Evolutionary conservation across 163 green algal genomes (phyloP), one percentile per base, ranked within the genome.

Genomic region (Chloromonas sp.): DNA sequence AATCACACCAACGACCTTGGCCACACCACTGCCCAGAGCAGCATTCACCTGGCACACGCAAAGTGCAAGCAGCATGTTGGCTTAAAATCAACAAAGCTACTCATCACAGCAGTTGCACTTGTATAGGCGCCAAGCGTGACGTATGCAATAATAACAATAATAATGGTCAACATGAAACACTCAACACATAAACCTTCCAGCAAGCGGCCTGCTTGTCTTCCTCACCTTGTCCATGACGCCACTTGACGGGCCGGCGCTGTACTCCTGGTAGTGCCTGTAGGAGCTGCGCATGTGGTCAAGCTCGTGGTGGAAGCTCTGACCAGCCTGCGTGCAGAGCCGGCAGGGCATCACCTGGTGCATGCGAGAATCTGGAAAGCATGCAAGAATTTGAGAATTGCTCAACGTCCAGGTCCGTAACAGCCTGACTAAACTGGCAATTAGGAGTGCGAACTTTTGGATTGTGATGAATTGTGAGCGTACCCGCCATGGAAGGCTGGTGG

Each of bases 271-370:
- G 82, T 84, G 92, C 15, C 92, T 85, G 3, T 93, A 81, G 1
- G 89, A 89, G 15, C 82, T 61, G 0, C 94, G 87, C 86, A 98
- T 85, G 15, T 93, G 89, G 11, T 86, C 82, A 84, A 95, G 90
- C 91, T 98, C 94, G 58, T 95, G 89, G 2, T 83, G 71, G 82
- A 96, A 98, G 84, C 96, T 97, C 14, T 91, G 85, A 76, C 8
- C 5, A n/a, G 66, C 66, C 66, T 76, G 66, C 66, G 36, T 36
- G 36, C 36, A 36, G 36, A 36, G 36, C 36, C 36, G 36, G 36
- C 36, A 36, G 36, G 36, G 36, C 36, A 36, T 36, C 36, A 36
- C 36, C 36, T 36, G 36, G 36, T 36, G 36, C 36, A 36, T 36
- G 36, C 36, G 36, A 36, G 36, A 36, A 36, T 36, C 36, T 36